phyloP scores from a whole-genome alignment of 2,329 filamentous ascomycete genomes.

The Ascochyta clinopodiicola region DNA sequence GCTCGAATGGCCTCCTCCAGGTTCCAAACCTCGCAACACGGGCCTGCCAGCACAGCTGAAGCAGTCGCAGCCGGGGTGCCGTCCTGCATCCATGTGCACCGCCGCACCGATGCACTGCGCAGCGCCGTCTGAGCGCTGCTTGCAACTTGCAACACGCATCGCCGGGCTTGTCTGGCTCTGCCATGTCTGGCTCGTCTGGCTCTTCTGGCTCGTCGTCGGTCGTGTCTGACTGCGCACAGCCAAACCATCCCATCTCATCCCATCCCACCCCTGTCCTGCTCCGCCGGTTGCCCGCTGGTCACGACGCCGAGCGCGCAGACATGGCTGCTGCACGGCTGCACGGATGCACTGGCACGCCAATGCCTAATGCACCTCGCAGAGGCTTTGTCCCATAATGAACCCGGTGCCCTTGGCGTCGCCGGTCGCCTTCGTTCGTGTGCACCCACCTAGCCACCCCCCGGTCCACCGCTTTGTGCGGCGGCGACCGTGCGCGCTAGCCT shows the following conservation, averaged over 20 bases:
- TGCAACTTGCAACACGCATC: constrained; percentile 6
- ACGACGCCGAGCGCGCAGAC: constrained; percentile 14
- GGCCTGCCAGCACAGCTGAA: too few relatives aligned
- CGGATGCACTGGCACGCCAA: background rate
- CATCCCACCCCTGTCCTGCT: background rate
- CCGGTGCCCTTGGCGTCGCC: constrained; percentile 20
- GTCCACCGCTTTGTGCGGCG: constrained; percentile 9
- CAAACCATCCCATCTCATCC: background rate
- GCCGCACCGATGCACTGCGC: too few relatives aligned
- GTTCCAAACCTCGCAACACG: too few relatives aligned
- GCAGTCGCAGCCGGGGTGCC: background rate
- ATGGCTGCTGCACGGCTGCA: constrained; percentile 6
- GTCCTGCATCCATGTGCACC: background rate
- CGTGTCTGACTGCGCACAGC: background rate
- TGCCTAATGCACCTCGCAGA: constrained; percentile 12
- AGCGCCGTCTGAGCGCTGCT: constrained; percentile 4
- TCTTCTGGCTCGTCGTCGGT: too few relatives aligned
- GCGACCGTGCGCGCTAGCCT: constrained; percentile 15
- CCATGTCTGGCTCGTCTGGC: too few relatives aligned
- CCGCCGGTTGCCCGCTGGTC: constrained; percentile 3
- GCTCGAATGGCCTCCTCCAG: background rate
- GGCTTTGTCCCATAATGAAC: constrained; percentile 34
- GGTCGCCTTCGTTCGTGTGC: constrained; percentile 17
- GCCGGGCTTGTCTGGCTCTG: background rate
- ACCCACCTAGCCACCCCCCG: background rate